Evolutionary conservation across 257 asterid genomes (phyloP).

Genomic region (Lithospermum erythrorhizon): DNA sequence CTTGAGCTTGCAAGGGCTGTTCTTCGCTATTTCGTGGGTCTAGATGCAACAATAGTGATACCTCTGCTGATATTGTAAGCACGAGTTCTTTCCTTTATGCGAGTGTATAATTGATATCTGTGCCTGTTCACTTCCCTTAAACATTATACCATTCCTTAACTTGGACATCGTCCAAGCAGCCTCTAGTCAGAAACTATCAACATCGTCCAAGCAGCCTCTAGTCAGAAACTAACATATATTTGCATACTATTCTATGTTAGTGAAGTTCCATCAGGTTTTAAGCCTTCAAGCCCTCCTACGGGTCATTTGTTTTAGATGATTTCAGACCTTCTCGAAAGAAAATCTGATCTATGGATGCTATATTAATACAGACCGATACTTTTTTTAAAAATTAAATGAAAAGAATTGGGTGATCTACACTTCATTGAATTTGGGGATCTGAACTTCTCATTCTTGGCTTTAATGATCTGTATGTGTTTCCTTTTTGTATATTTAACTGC

Average conservation of each 20-base stretch:
- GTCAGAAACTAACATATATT: neutral
- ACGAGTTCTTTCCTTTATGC: neutral
- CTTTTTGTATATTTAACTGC: neutral
- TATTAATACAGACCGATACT: neutral
- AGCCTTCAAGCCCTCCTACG: neutral
- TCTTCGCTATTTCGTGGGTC: constrained; percentile 46
- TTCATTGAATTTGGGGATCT: too few relatives aligned
- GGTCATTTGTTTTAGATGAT: neutral
- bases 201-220: neutral
- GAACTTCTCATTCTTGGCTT: too few relatives aligned
- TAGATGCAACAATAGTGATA: constrained; percentile 63
- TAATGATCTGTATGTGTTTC: neutral
- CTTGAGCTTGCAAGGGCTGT: constrained; percentile 29
- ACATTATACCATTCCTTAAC: neutral
- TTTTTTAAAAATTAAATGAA: too few relatives aligned
- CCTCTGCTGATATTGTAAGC: constrained; percentile 77
- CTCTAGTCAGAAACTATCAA: neutral
- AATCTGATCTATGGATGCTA: neutral
- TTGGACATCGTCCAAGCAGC: neutral
- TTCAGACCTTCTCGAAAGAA: neutral
- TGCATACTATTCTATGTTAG: neutral
- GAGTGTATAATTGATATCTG: neutral
- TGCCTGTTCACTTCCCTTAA: neutral
- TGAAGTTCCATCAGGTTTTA: neutral
- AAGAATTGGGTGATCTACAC: neutral